Conservation (phyloP, 2,329 filamentous ascomycete species). For the Aureobasidium mangrovei region DNA sequence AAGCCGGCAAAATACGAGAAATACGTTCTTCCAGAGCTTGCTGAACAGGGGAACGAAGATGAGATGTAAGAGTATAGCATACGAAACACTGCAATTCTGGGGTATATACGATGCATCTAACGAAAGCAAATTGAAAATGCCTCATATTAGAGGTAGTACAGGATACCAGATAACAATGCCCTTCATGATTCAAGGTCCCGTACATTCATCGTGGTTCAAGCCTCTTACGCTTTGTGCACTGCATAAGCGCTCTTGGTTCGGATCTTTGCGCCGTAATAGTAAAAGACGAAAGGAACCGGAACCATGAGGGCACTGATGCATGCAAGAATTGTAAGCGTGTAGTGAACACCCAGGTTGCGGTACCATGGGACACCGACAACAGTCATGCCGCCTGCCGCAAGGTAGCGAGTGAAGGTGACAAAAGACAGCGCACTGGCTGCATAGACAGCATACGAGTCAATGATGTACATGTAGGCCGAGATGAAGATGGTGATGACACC, state of each 20-base stretch:
- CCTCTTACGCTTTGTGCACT: conserved; percentile 4
- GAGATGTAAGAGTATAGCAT: neutral
- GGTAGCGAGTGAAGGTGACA: conserved; percentile 26
- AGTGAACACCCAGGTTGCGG: conserved; percentile 33
- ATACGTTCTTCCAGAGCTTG: too few species aligned
- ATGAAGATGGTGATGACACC: conserved; percentile 40
- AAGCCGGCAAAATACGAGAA: too few species aligned
- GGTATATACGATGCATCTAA: neutral
- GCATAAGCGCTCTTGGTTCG: conserved; percentile 17
- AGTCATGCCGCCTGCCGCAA: conserved; percentile 33
- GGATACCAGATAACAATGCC: too few species aligned
- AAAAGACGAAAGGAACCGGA: conserved; percentile 20
- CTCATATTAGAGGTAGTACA: too few species aligned
- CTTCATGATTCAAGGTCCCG: too few species aligned
- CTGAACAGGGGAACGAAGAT: too few species aligned
- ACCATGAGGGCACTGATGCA: conserved; percentile 23
- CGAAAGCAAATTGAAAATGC: neutral
- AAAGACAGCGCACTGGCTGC: conserved; percentile 35
- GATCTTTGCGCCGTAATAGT: conserved; percentile 18
- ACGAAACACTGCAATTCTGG: neutral
- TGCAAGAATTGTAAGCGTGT: conserved; percentile 34
- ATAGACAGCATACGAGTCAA: conserved; percentile 34
- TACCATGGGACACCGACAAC: conserved; percentile 35
- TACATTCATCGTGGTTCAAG: neutral
- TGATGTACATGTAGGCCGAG: conserved; percentile 28